Evolutionary conservation across 148 eudicot species (phyloP), one percentile per base, ranked within the genome.

Genomic region (Rhododendron simsii): DNA sequence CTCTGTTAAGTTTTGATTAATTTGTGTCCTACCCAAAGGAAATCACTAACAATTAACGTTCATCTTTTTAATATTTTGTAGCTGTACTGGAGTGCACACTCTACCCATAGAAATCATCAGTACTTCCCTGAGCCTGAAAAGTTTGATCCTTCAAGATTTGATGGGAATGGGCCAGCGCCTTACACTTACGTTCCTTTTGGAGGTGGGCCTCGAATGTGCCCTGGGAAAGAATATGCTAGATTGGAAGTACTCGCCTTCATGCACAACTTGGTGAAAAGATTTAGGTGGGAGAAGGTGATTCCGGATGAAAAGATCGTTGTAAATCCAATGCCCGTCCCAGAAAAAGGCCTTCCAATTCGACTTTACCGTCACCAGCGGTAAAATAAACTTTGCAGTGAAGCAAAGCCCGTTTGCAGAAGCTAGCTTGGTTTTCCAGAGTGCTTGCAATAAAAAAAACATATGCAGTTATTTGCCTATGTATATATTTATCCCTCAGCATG

Each of bases 221-320:
- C 71, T 0, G 71, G 71, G 3, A 63, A 63, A 26, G 71, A 65
- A n/a, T 65, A 65, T 2, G 71, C 71, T n/a, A 65, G 71, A 65
- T 23, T 65, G 71, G 71, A 65, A 65, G 71, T 65, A 10, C 71
- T 65, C 18, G 71, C 71, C 28, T 65, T 65, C 71, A 65, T 65
- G 71, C 71, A 65, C 71, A 65, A 65, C 71, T 65, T 65, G 28
- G 71, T 65, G 30, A 65, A 65, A n/a, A 65, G 71, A 65, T 65
- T 65, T 65, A 65, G 71, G 71, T 65, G 71, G 71, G 71, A 65
- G 71, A 65, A 65, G 71, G 71, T 65, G 30, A 65, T 65, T n/a
- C 71, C 71, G 4, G 71, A 65, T 65, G 71, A 65, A n/a, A 65
- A 65, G 71, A 65, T 63, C 12, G 28, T 63, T 9, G 71, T 63